Conservation (phyloP, 2,329 filamentous ascomycete genomes). For the Scedosporium aurantiacum region DNA sequence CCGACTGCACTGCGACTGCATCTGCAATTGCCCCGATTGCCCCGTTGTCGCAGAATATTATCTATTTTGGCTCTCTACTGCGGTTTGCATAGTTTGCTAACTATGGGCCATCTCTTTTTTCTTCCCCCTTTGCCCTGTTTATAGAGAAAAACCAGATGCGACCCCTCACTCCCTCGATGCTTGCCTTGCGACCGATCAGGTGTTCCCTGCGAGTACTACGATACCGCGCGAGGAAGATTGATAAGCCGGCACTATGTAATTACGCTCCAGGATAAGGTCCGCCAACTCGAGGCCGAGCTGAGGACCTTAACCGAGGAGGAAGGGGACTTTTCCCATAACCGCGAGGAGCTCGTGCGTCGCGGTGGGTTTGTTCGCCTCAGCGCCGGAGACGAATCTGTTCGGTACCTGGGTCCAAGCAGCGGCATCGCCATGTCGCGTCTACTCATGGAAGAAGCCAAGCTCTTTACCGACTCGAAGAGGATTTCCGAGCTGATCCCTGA, state of each 20-base stretch:
- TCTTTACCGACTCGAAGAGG: constrained; percentile 79
- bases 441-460: constrained; percentile 93
- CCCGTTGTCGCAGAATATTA: neutral
- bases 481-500: constrained; percentile 89
- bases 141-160: constrained; percentile 91
- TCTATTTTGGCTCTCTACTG: neutral
- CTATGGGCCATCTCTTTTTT: neutral
- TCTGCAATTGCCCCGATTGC: neutral
- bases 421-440: constrained; percentile 91
- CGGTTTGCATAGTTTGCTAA: neutral
- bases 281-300: constrained; percentile 70
- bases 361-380: constrained; percentile 77
- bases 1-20: neutral
- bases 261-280: constrained; percentile 77
- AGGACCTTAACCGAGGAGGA: constrained; percentile 69
- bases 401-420: constrained; percentile 87
- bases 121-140: neutral
- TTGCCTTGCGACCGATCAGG: constrained; percentile 86
- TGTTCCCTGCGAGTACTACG: constrained; percentile 88
- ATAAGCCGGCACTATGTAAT: constrained; percentile 90
- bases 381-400: constrained; percentile 73
- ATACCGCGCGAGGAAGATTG: constrained; percentile 73
- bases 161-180: constrained; percentile 83
- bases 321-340: constrained; percentile 54
- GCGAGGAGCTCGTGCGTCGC: constrained; percentile 77